Evolutionary conservation across 176 grass and related monocot genomes (phyloP).

Genomic region (Eragrostis curvula): DNA sequence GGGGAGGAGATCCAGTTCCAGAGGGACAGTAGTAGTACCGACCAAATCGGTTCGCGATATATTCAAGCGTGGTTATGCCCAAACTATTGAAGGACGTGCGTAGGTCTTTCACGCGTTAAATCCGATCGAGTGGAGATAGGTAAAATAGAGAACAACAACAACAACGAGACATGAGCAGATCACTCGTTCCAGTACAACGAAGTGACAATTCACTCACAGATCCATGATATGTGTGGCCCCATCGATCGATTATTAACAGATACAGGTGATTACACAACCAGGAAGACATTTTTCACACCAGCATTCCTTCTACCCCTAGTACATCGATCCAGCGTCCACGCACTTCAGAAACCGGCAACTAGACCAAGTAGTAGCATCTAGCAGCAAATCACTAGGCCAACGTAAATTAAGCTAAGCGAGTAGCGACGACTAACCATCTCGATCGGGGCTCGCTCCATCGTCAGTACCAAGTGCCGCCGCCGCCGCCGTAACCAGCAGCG

Average conservation of each 20-base stretch:
- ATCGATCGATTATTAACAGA: conserved; percentile 8
- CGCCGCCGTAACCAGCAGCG: not conserved
- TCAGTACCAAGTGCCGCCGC: not conserved
- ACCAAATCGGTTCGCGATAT: too few relatives aligned
- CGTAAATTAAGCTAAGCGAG: not conserved
- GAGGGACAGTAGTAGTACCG: too few relatives aligned
- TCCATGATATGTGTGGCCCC: not conserved
- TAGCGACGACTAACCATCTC: not conserved
- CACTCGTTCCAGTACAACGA: not conserved
- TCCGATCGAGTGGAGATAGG: not conserved
- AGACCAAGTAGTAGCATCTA: not conserved
- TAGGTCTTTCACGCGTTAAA: too few relatives aligned
- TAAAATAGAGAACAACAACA: not conserved
- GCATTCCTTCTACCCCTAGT: not conserved
- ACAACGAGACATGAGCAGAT: not conserved
- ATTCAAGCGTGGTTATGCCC: not conserved
- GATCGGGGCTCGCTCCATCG: not conserved
- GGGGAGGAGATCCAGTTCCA: not conserved
- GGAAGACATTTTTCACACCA: not conserved
- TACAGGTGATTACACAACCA: conserved; percentile 1
- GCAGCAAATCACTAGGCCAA: not conserved
- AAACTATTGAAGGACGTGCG: too few relatives aligned
- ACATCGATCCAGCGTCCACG: too few relatives aligned
- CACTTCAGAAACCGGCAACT: not conserved
- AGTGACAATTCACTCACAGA: not conserved